Evolutionary conservation across 495 filamentous ascomycete species (phyloP).

Genomic region (Annulohypoxylon moriforme): DNA sequence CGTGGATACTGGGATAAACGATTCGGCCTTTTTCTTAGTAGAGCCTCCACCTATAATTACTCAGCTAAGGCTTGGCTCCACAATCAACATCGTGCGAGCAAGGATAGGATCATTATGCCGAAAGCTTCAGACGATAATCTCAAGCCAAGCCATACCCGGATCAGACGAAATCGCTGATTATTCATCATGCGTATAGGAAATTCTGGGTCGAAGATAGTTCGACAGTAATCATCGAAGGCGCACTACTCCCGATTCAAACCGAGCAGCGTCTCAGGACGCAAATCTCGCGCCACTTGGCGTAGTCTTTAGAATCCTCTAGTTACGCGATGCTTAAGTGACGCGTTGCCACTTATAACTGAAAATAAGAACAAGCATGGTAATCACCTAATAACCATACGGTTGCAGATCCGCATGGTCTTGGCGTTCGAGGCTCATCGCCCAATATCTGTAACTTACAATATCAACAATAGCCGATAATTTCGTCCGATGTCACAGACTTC

Average conservation of each 20-base stretch:
- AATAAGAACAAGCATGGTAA: slow-evolving; percentile 1
- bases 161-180: neutral
- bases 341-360: neutral
- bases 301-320: neutral
- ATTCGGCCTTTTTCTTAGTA: slow-evolving; percentile 1
- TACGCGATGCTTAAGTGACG: neutral
- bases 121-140: slow-evolving; percentile 1
- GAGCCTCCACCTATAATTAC: slow-evolving; percentile 7
- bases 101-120: slow-evolving; percentile 1
- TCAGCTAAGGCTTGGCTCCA: neutral
- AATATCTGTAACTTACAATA: neutral
- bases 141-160: neutral
- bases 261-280: slow-evolving; percentile 4
- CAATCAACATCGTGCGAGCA: neutral
- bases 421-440: neutral
- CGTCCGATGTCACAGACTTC: slow-evolving; percentile 18
- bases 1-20: neutral
- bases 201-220: neutral
- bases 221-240: neutral
- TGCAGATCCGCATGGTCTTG: neutral
- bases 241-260: slow-evolving; percentile 2
- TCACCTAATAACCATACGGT: neutral
- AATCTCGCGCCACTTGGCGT: slow-evolving; percentile 10
- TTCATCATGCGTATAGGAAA: neutral
- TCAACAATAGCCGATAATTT: slow-evolving; percentile 1